Evolutionary conservation across 257 asterid species (phyloP).

Genomic region (Salvia hispanica): DNA sequence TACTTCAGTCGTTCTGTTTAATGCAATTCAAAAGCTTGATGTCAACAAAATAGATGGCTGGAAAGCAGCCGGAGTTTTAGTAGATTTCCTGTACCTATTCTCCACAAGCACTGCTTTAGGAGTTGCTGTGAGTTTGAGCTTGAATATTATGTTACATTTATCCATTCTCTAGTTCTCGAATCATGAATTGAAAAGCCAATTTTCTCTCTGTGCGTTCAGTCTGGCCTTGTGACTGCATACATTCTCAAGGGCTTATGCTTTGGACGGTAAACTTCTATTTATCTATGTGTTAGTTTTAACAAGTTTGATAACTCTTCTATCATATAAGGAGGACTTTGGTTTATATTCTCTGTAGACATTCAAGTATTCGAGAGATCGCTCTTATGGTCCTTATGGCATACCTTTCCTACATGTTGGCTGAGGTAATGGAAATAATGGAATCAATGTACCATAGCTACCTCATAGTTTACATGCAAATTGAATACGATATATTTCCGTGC

Average conservation of each 20-base stretch:
- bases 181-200: background rate
- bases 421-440: slow-evolving; percentile 51
- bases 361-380: slow-evolving; percentile 83
- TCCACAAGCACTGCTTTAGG: slow-evolving; percentile 91
- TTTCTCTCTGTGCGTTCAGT: slow-evolving; percentile 50
- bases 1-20: slow-evolving; percentile 89
- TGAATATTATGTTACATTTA: background rate
- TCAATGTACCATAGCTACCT: slow-evolving; percentile 9
- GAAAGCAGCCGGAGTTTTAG: slow-evolving; percentile 56
- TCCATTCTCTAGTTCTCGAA: slow-evolving; percentile 4
- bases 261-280: slow-evolving; percentile 57
- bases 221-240: slow-evolving; percentile 77
- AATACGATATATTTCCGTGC: background rate
- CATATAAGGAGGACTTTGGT: slow-evolving; percentile 23
- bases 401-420: slow-evolving; percentile 96
- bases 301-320: slow-evolving; percentile 2
- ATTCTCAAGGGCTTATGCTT: slow-evolving; percentile 78
- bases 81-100: slow-evolving; percentile 79
- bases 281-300: background rate
- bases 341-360: slow-evolving; percentile 62
- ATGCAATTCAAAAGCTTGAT: slow-evolving; percentile 88
- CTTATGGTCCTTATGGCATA: slow-evolving; percentile 88
- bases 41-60: slow-evolving; percentile 59
- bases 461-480: slow-evolving; percentile 10
- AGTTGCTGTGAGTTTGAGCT: slow-evolving; percentile 59